Base-by-base conservation (phyloP, 2,329 filamentous ascomycete species). In the Ciborinia camelliae region DNA sequence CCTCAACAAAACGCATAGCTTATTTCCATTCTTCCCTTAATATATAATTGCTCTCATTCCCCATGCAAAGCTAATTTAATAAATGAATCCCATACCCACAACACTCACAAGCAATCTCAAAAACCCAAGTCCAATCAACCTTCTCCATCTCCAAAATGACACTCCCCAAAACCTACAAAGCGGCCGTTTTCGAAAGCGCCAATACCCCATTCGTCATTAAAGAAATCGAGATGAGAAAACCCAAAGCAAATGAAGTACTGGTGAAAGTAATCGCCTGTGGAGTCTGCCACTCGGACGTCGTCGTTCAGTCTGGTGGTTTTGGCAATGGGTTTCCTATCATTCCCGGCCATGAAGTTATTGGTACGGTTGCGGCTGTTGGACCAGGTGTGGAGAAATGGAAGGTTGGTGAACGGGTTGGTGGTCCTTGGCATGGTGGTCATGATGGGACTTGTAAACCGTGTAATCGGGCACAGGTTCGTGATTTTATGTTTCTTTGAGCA, bases 221-320 rank as follows among this genome's bases (percentile, higher is more conserved):
- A 68, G 83, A 90, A 3, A 72, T 88, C 4, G 79, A 82, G 23
- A 79, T 92, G 48, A 79, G 82, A 65, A 73, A 79, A 41, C 88
- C 88, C 1, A 76, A 80, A 8, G 73, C 79, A 0, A 81, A 83
- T 23, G 80, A 91, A 71, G 78, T 92, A 3, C 82, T 92, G 32
- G 81, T 91, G 75, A 91, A 91, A 74, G 83, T 91, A 3, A 78
- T 86, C 10, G 89, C 89, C 7, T 90, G 86, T 70, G 90, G 90
- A 51, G 83, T 93, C 57, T 92, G 90, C 75, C 87, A 86, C 74
- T 84, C 82, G 0, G 90, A 92, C 70, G 67, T 54, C 5, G 57
- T 52, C 6, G 75, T 83, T 1, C 78, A 81, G 58, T 54, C 72
- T 3, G 85, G 85, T 30, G 71, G 76, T 5, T 77, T 88, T 51